Evolutionary conservation across 2,329 filamentous ascomycete species (phyloP).

Genomic region (Hymenoscyphus repandus): DNA sequence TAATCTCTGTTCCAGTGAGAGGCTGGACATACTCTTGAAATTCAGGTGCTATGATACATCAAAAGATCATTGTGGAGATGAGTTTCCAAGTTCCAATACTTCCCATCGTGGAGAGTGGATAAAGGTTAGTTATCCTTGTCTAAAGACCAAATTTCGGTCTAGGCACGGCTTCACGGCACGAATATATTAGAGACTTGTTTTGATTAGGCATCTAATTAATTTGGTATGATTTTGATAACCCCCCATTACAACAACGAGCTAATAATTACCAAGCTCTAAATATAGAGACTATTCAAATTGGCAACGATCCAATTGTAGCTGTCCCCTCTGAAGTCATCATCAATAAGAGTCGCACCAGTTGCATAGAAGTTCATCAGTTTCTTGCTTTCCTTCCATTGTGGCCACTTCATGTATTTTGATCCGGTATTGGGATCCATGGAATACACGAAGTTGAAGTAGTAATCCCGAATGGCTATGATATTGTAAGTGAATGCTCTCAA

Average conservation of each 20-base stretch:
- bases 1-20: no score
- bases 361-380: slow-evolving; percentile 47
- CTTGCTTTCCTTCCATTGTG: slow-evolving; percentile 45
- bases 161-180: no score
- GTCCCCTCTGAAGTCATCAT: slow-evolving; percentile 44
- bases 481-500: slow-evolving; percentile 2
- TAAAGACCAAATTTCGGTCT: no score
- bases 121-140: no score
- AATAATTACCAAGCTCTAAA: slow-evolving; percentile 9
- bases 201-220: no score
- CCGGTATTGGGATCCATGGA: slow-evolving; percentile 61
- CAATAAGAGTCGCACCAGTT: slow-evolving; percentile 33
- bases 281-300: slow-evolving; percentile 22
- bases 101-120: no score
- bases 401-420: slow-evolving; percentile 38
- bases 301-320: slow-evolving; percentile 37
- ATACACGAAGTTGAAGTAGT: slow-evolving; percentile 70
- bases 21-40: no score
- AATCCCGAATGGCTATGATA: slow-evolving; percentile 46
- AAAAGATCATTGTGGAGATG: no score
- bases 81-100: no score
- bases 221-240: no score
- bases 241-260: neutral
- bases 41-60: no score
- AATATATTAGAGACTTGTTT: no score